Evolutionary conservation across 1,139 yeast species (phyloP), one percentile per base, ranked within the genome.

Genomic region (Hemisphaericaspora xylofermentans): DNA sequence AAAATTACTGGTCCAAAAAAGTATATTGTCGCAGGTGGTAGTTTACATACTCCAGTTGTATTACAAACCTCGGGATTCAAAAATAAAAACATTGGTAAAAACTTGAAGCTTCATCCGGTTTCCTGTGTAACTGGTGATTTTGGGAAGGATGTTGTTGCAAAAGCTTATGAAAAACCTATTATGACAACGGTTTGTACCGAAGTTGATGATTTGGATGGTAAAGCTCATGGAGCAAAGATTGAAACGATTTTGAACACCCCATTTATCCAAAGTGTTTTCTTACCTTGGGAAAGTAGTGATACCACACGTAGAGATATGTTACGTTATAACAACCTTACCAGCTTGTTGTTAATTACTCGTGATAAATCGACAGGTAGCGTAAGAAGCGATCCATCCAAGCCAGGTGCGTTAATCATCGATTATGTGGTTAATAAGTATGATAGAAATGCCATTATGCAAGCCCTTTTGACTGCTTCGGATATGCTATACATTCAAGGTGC

Each of bases 81-180:
- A 46, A 78, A 79, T 54, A 70, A 64, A 48, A 64, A 77, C 50
- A 79, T 80, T 53, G 84, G 85, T 33, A 50, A 57, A 16, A 76
- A 78, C 44, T 68, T 80, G 50, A 76, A 74, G 50, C 63, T 79
- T 34, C 84, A 80, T 52, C 84, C 85, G 1, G 73, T 66, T 2
- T 62, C 73, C 0, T 56, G 60, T 4, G 52, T 74, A 2, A 54
- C 60, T 43, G 84, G 80, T 0, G 73, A 70, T 43, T 75, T 68
- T 51, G 71, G 70, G 10, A 49, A 48, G 17, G 68, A 64, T 0
- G 58, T 58, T 9, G 56, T 58, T 10, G 58, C 68, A 2, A 60
- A 69, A 31, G 70, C 80, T 9, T 61, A 58, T 45, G 55, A 67
- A 19, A 63, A 71, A 36, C 62, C 82, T 1, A 77, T 79, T 40